phyloP scores from a whole-genome alignment of 73 alveolate genomes.

The Paramecium caudatum region DNA sequence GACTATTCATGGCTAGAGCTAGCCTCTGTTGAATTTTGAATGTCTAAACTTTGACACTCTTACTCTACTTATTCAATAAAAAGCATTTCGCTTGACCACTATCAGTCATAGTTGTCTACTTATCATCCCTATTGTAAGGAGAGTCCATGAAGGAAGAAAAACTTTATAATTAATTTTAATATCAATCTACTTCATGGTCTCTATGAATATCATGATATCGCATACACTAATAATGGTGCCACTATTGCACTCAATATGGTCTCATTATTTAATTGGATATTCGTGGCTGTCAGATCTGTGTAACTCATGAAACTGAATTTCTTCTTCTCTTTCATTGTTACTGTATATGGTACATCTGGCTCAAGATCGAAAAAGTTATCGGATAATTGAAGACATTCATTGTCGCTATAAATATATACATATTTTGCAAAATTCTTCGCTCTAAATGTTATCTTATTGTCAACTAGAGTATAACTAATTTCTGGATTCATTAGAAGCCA shows the following conservation, averaged over 20 bases:
- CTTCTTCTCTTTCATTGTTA: background rate
- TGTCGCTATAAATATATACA: background rate
- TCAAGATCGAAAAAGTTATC: constrained; percentile 45
- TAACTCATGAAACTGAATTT: constrained; percentile 42
- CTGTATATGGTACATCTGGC: constrained; percentile 28
- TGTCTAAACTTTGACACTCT: no score
- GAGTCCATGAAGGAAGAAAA: constrained; percentile 19
- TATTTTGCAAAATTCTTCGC: constrained; percentile 24
- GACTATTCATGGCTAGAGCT: background rate
- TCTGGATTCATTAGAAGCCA: background rate
- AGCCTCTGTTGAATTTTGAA: no score
- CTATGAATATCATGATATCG: background rate
- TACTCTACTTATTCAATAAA: constrained; percentile 7
- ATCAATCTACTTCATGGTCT: no score
- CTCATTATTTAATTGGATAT: no score
- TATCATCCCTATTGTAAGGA: background rate
- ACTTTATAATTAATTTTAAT: background rate
- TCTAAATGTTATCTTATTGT: constrained; percentile 14
- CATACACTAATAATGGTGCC: background rate
- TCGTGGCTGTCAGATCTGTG: background rate
- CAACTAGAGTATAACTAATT: background rate
- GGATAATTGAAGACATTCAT: constrained; percentile 14
- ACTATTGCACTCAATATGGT: background rate
- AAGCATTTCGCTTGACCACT: background rate
- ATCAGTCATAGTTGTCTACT: constrained; percentile 15